Percentiles rank a stretch among this genome's conserved stretches.
phyloP scores from a whole-genome alignment of 106 monocot species.

The Phalaenopsis equestris region DNA sequence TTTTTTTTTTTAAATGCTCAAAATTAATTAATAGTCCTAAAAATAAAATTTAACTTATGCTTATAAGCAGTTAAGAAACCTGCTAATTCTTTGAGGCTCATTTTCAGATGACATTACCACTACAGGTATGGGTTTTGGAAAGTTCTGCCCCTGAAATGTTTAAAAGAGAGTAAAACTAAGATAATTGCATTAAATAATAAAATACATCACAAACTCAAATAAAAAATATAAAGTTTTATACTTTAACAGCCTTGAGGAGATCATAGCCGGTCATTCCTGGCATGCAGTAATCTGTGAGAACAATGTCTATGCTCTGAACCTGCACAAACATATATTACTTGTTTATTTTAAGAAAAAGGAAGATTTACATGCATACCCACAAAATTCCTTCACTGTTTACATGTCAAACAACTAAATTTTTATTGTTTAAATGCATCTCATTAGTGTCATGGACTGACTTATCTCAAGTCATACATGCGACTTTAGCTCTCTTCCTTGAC shows the following conservation, averaged over 20 bases:
- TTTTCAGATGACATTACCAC: constrained; percentile 99
- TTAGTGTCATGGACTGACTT: too few relatives aligned
- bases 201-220: neutral
- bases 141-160: constrained; percentile 44
- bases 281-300: constrained; percentile 82
- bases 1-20: too few relatives aligned
- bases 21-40: neutral
- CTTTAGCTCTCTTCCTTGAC: too few relatives aligned
- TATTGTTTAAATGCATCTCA: too few relatives aligned
- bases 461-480: too few relatives aligned
- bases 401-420: too few relatives aligned
- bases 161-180: neutral
- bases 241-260: constrained; percentile 78
- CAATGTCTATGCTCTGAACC: constrained; percentile 69
- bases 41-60: neutral
- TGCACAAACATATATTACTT: constrained; percentile 16
- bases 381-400: too few relatives aligned
- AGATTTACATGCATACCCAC: too few relatives aligned
- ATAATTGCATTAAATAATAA: neutral
- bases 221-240: constrained; percentile 1
- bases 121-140: constrained; percentile 74
- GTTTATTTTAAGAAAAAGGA: neutral
- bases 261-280: constrained; percentile 91
- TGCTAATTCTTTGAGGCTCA: constrained; percentile 75
- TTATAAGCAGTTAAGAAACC: constrained; percentile 21